Conservation (phyloP, 345 rosid genomes). For the Salix udensis region DNA sequence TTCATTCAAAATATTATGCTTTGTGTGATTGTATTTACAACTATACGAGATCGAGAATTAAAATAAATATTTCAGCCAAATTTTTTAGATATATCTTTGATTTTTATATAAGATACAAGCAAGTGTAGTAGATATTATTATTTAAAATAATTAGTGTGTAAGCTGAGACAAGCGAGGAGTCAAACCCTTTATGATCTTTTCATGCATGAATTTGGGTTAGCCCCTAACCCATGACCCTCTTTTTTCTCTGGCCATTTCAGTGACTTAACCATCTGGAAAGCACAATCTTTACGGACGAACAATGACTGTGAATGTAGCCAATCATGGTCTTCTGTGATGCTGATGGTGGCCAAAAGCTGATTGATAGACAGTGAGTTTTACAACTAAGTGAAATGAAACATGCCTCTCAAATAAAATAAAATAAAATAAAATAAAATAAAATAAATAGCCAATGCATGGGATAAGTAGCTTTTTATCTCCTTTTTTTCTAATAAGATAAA, state of each 20-base stretch:
- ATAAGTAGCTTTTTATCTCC: too few relatives aligned
- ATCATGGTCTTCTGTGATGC: constrained; percentile 8
- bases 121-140: rapidly evolving
- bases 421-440: too few relatives aligned
- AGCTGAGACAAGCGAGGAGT: background rate
- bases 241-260: background rate
- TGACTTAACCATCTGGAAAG: background rate
- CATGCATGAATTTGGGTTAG: background rate
- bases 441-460: too few relatives aligned
- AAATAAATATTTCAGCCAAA: too few relatives aligned
- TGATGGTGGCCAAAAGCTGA: constrained; percentile 8
- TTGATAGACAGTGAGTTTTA: constrained; percentile 17
- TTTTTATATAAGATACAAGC: too few relatives aligned
- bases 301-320: constrained; percentile 16
- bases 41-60: too few relatives aligned
- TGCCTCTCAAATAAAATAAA: background rate
- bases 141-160: too few relatives aligned
- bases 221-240: background rate
- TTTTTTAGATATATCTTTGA: too few relatives aligned
- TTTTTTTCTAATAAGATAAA: too few relatives aligned
- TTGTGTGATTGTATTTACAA: too few relatives aligned
- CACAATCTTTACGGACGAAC: background rate
- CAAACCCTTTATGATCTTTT: too few relatives aligned
- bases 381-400: background rate
- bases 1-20: too few relatives aligned